Base-by-base conservation (phyloP, 345 rosid species). In the Noccaea caerulescens region DNA sequence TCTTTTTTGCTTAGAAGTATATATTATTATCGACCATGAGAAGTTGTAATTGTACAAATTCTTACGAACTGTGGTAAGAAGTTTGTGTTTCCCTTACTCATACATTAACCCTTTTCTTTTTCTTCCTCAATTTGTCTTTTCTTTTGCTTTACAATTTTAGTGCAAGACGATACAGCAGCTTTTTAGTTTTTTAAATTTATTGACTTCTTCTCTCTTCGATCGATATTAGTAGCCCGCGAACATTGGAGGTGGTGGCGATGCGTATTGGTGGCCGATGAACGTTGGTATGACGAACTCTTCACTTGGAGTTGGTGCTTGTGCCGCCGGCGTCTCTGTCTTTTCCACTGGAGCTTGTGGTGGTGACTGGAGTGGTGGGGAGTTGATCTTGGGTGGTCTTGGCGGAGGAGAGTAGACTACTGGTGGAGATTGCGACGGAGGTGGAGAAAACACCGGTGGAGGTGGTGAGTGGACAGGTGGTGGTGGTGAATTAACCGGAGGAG, bases 231-330 rank as follows among this genome's bases (percentile, higher is more conserved):
- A 89, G 72, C 97, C 97, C 10, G 79, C 77, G 76, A 86, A 78
- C 68, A 82, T 63, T 13, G 97, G 97, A 6, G 97, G 97, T 34
- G 97, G 97, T 14, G 97, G 97, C 1, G 97, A 91, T 13, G 84
- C 61, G 76, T 91, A 91, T 41, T 83, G 79, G 68, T 74, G 81
- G n/a, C 97, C 97, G 10, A 91, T 45, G 61, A 72, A 73, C 37
- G 85, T 83, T 10, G 97, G 97, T 64, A 91, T 65, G 61, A 47
- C 12, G 38, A 86, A 10, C 4, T 73, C 80, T 4, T 55, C 46
- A 7, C 66, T 67, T 9, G 84, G 84, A 5, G 71, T 55, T 2
- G 88, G 80, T 6, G 68, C 69, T 4, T 10, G 63, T 1, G 32
- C 55, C 18, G 12, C 0, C 23, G 68, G 73, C 14, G 51, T 10